Base-by-base conservation (phyloP, 305 asterid species). In the Plantago rigida region DNA sequence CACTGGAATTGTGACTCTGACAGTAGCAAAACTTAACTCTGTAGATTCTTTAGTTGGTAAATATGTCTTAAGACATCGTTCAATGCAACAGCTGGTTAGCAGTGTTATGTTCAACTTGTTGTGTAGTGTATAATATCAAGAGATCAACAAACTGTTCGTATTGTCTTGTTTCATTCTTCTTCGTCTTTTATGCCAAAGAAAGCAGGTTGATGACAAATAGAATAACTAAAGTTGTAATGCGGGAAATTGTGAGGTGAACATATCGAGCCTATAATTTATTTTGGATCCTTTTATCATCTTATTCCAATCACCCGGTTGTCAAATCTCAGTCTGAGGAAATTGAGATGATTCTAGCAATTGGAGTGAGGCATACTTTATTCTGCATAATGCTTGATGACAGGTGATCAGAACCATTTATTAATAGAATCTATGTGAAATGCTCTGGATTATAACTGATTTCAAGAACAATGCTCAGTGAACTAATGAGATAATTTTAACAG, bases 401-500 rank as follows among this genome's bases (percentile, higher is more conserved):
- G 44, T 36, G 44, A 36, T 36, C 44, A 41, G 10, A 39, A 6
- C 8, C 7, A 39, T 8, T 39, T 39, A 5, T 17, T 9, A 39
- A 6, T 8, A 7, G 1, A 17, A 17, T 17, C 0, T 39, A 9
- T 7, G 11, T 5, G 45, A 7, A 41, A 26, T 53, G 13, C 0
- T 53, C 7, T 15, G 4, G 34, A 26, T 26, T 26, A 12, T 9
- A 4, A 51, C 9, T 50, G 3, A 5, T 22, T 22, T 19, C 3
- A 45, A 24, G 63, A 64, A 26, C 70, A 63, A 22, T 51, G 59
- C 1, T 66, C 26, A 17, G 26, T 22, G 26, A 22, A 22, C 9
- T 41, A 1, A 41, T 1, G 46, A 7, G 13, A 11, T 2, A 9
- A 41, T 22, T 31, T 26, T 52, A n/a, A 5, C 41, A 8, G 39